phyloP scores from a whole-genome alignment of 2,329 filamentous ascomycete species.

The Trichoderma harzianum region DNA sequence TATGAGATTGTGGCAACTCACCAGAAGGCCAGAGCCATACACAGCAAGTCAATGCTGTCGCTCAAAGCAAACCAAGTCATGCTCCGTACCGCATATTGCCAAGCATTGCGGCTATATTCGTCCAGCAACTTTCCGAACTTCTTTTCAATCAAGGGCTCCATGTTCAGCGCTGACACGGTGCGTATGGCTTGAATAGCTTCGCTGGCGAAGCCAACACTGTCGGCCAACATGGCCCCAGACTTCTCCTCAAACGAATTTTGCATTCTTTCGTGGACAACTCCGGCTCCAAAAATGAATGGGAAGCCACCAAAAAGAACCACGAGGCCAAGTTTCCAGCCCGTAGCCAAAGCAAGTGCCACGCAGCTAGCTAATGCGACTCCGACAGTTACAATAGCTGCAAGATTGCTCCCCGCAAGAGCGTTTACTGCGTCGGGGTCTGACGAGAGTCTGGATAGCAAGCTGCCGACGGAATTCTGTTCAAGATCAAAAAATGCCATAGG shows the following conservation, averaged over 20 bases:
- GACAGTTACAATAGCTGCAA: not conserved
- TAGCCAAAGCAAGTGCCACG: not conserved
- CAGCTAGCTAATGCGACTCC: not conserved
- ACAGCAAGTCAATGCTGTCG: not conserved
- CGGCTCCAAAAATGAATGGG: not conserved
- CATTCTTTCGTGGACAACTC: not conserved
- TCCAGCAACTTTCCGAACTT: not conserved
- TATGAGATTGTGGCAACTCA: constrained; percentile 21
- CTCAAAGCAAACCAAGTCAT: constrained; percentile 11
- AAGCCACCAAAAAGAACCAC: not conserved
- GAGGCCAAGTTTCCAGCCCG: not conserved
- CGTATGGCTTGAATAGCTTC: not conserved
- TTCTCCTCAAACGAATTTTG: constrained; percentile 1
- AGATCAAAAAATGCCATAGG: not conserved
- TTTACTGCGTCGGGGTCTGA: not conserved
- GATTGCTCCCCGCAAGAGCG: not conserved
- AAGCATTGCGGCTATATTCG: not conserved
- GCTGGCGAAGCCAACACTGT: not conserved
- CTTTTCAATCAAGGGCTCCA: not conserved
- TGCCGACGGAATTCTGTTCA: not conserved
- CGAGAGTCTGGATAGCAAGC: not conserved
- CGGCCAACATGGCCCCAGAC: not conserved
- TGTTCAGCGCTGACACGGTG: not conserved
- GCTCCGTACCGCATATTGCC: not conserved
- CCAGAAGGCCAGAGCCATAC: constrained; percentile 18